Percentiles rank a stretch among this genome's conserved stretches.
Conservation (phyloP, 2,329 filamentous ascomycete genomes). For the Aspergillus melleus region DNA sequence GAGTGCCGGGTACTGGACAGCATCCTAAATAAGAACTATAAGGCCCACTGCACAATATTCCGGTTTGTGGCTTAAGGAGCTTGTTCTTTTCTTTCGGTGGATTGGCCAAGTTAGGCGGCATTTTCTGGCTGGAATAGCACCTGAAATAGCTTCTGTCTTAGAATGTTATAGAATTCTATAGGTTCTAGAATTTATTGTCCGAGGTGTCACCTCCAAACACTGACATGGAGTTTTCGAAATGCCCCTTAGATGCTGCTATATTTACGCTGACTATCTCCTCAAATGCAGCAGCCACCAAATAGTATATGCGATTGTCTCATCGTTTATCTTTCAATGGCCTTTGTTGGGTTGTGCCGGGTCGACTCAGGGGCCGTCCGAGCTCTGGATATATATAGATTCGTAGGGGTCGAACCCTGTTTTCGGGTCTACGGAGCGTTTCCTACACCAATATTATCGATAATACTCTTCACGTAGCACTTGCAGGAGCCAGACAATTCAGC, state of each 20-base stretch:
- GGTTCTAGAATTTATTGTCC: neutral
- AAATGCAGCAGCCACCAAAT: too few species aligned
- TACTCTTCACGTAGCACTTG: too few species aligned
- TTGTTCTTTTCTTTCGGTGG: neutral
- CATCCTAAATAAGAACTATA: too few species aligned
- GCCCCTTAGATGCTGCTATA: neutral
- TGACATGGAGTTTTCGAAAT: neutral
- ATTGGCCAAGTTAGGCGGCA: too few species aligned
- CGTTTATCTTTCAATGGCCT: neutral
- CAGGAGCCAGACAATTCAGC: too few species aligned
- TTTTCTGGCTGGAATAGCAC: too few species aligned
- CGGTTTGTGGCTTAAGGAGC: neutral
- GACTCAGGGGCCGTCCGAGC: neutral
- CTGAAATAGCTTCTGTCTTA: neutral
- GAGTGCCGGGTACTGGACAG: too few species aligned
- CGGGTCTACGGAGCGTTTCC: neutral
- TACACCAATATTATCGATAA: too few species aligned
- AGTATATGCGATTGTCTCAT: neutral
- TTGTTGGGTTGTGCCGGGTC: too few species aligned
- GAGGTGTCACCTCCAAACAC: neutral
- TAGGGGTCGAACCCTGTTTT: neutral
- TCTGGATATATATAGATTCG: neutral
- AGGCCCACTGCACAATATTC: too few species aligned
- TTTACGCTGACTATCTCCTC: neutral
- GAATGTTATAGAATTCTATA: neutral